Evolutionary conservation across 305 asterid genomes (phyloP).

Genomic region (Solanum hybrid): DNA sequence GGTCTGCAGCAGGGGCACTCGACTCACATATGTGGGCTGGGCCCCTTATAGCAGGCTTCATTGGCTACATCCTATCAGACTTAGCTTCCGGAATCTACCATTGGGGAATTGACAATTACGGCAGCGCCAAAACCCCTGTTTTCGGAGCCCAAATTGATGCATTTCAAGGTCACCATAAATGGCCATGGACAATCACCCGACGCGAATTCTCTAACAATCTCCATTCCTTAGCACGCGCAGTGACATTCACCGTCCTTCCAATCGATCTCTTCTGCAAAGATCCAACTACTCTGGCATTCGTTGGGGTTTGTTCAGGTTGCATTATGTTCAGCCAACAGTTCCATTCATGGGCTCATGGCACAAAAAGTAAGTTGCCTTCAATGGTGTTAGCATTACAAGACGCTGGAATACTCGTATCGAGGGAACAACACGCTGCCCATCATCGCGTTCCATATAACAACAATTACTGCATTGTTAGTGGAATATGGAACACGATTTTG

Average conservation of each 20-base stretch:
- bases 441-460: constrained; percentile 75
- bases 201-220: constrained; percentile 76
- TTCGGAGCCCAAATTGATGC: constrained; percentile 66
- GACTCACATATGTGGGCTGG: constrained; percentile 47
- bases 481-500: constrained; percentile 59
- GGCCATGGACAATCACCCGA: constrained; percentile 85
- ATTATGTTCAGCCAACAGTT: constrained; percentile 90
- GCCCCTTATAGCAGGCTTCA: constrained; percentile 38
- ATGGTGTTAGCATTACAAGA: constrained; percentile 66
- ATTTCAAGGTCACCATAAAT: constrained; percentile 78
- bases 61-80: constrained; percentile 63
- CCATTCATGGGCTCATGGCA: constrained; percentile 85
- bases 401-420: constrained; percentile 58
- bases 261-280: constrained; percentile 30
- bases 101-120: constrained; percentile 91
- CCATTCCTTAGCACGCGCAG: constrained; percentile 52
- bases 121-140: constrained; percentile 47
- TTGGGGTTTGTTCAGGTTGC: constrained; percentile 50
- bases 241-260: constrained; percentile 51
- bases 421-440: constrained; percentile 63
- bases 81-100: constrained; percentile 80
- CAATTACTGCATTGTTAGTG: constrained; percentile 89
- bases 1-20: constrained; percentile 24
- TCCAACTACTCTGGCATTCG: constrained; percentile 40
- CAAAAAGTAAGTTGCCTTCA: constrained; percentile 63